Base-by-base conservation (phyloP, 345 rosid genomes). In the Citrus reticulata region DNA sequence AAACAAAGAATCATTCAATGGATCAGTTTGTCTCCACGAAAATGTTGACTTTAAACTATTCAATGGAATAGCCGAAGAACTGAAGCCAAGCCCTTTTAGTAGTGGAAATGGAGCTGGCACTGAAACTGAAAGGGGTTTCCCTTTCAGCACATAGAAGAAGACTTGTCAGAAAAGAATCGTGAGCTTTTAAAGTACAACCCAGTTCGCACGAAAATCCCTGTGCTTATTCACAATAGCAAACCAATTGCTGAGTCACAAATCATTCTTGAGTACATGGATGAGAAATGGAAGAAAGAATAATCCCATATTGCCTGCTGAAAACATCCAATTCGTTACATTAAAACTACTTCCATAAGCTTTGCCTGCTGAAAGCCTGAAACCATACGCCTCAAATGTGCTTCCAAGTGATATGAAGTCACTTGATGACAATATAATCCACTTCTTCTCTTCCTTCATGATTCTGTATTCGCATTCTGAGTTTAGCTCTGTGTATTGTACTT, bases 251-350 rank as follows among this genome's bases (percentile, higher is more conserved):
- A 89, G 80, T 89, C 90, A 20, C 74, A 40, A 5, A 25, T 84
- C 0, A 89, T 87, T 8, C 81, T 87, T 17, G 85, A 89, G 14
- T 85, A 87, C 74, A 85, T 89, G 75, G 89, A 89, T 11, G 83
- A 87, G 62, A 87, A 85, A 20, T 84, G 90, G 92, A 78, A 74
- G 19, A 22, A 32, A 74, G 19, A 22, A 32, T 17, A 81, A 81
- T 68, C 88, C 87, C 11, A 63, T 87, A 32, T 74, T 87, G 65
- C 87, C 90, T 24, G 1, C 76, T 79, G 14, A 51, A 9, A 40
- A 40, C 46, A 40, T 40, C 46, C 46, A 40, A 40, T 40, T 0
- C 13, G 2, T 40, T 40, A 10, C 46, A 40, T 40, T 40, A 40
- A 40, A 40, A 40, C 46, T 40, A 40, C 46, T 40, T 40, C 46